phyloP scores from a whole-genome alignment of 805 yeast species.

The Cyberlindnera saturnus region DNA sequence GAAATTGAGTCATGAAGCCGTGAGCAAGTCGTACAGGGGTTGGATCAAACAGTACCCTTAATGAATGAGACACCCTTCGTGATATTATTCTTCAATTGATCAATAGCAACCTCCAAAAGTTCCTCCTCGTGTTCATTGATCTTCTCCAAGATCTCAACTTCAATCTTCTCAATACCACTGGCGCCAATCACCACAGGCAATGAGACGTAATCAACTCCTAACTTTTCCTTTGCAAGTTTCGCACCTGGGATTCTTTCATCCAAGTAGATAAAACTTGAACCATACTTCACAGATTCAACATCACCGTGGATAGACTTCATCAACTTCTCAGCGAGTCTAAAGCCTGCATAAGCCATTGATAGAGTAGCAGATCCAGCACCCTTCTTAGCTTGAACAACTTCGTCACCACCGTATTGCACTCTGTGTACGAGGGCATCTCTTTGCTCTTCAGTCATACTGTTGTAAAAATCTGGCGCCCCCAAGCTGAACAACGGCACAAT shows the following conservation, averaged over 20 bases:
- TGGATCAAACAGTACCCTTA: slow-evolving; percentile 7
- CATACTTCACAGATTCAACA: slow-evolving; percentile 27
- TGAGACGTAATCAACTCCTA: slow-evolving; percentile 14
- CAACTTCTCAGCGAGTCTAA: slow-evolving; percentile 63
- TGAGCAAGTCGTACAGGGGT: too few species aligned
- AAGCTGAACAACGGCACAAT: slow-evolving; percentile 71
- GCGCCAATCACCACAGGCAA: slow-evolving; percentile 20
- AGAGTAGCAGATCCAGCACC: slow-evolving; percentile 84
- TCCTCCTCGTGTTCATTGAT: slow-evolving; percentile 19
- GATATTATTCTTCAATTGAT: slow-evolving; percentile 18
- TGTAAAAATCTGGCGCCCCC: slow-evolving; percentile 40
- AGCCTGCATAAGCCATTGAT: slow-evolving; percentile 85
- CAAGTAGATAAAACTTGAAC: slow-evolving; percentile 44
- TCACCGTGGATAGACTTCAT: slow-evolving; percentile 47
- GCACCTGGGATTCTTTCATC: slow-evolving; percentile 32
- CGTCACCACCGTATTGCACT: slow-evolving; percentile 86
- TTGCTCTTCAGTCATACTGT: slow-evolving; percentile 34
- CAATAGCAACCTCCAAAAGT: slow-evolving; percentile 15
- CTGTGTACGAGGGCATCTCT: slow-evolving; percentile 63
- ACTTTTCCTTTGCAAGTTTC: slow-evolving; percentile 11
- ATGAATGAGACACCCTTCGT: slow-evolving; percentile 23
- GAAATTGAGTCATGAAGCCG: too few species aligned
- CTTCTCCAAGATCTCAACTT: slow-evolving; percentile 15
- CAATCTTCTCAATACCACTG: slow-evolving; percentile 19
- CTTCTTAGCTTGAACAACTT: slow-evolving; percentile 78